Evolutionary conservation across 768 basidiomycete genomes (phyloP).

Genomic region (Tylopilus subfusipes): DNA sequence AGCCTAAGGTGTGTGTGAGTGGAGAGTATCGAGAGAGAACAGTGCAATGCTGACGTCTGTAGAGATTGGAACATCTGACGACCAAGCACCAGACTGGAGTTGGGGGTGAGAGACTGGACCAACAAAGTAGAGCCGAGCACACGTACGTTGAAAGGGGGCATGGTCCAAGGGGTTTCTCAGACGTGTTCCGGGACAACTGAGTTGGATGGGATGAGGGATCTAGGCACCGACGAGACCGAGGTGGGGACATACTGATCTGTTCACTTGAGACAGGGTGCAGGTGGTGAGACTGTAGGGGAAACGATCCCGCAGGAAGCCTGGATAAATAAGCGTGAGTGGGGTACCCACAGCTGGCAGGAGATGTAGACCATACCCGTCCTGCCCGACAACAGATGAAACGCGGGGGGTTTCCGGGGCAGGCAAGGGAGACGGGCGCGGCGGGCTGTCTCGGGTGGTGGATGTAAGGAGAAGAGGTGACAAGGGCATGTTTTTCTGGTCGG

Average conservation of each 20-base stretch:
- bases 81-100: slow-evolving; percentile 8
- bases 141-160: slow-evolving; percentile 16
- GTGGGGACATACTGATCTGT: not conserved
- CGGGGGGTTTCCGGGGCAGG: not conserved
- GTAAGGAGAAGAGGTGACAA: slow-evolving; percentile 1
- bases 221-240: not conserved
- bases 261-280: too few species aligned
- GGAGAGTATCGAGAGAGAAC: not conserved
- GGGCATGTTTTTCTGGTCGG: slow-evolving; percentile 16
- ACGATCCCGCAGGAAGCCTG: not conserved
- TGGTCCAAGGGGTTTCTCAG: not conserved
- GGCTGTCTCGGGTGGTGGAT: not conserved
- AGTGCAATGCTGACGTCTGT: slow-evolving; percentile 26
- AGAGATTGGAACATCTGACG: slow-evolving; percentile 6
- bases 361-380: not conserved
- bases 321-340: not conserved
- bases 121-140: not conserved
- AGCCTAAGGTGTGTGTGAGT: slow-evolving; percentile 34
- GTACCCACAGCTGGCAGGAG: not conserved
- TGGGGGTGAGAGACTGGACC: not conserved
- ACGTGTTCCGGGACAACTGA: not conserved
- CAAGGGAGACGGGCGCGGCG: too few species aligned
- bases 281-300: too few species aligned
- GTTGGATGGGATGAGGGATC: slow-evolving; percentile 2
- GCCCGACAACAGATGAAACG: not conserved